Evolutionary conservation across 768 basidiomycete genomes (phyloP).

Genomic region (Cantharellus anzutake): DNA sequence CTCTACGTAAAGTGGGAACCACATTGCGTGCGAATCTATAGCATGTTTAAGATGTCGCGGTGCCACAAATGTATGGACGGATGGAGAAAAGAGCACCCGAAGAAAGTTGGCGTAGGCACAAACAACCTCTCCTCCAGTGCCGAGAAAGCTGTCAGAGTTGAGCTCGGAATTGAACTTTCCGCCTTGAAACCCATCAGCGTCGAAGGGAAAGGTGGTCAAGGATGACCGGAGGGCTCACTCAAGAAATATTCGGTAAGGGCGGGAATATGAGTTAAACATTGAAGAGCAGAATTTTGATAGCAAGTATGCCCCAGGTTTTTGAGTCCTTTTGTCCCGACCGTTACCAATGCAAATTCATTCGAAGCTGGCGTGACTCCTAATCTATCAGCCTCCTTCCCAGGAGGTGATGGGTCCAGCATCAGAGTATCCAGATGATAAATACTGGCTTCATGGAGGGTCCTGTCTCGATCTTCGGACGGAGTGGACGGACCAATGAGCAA

Average conservation of each 20-base stretch:
- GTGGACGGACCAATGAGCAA: too few relatives aligned
- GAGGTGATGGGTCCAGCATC: too few relatives aligned
- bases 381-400: too few relatives aligned
- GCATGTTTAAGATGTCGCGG: constrained; percentile 90
- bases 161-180: constrained; percentile 72
- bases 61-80: constrained; percentile 41
- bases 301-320: constrained; percentile 58
- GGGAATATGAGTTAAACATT: constrained; percentile 83
- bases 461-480: too few relatives aligned
- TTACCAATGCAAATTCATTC: too few relatives aligned
- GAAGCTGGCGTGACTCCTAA: too few relatives aligned
- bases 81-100: constrained; percentile 61
- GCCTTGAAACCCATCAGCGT: constrained; percentile 23
- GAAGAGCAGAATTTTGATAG: constrained; percentile 98
- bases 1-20: constrained; percentile 95
- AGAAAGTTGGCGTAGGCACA: constrained; percentile 76
- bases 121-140: constrained; percentile 94
- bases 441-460: too few relatives aligned
- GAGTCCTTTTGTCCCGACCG: too few relatives aligned
- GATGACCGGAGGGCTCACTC: background rate
- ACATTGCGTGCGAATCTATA: constrained; percentile 80
- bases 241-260: constrained; percentile 83
- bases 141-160: constrained; percentile 91
- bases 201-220: background rate
- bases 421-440: too few relatives aligned